Evolutionary conservation across 148 eudicot species (phyloP).

Genomic region (Beta vulgaris): DNA sequence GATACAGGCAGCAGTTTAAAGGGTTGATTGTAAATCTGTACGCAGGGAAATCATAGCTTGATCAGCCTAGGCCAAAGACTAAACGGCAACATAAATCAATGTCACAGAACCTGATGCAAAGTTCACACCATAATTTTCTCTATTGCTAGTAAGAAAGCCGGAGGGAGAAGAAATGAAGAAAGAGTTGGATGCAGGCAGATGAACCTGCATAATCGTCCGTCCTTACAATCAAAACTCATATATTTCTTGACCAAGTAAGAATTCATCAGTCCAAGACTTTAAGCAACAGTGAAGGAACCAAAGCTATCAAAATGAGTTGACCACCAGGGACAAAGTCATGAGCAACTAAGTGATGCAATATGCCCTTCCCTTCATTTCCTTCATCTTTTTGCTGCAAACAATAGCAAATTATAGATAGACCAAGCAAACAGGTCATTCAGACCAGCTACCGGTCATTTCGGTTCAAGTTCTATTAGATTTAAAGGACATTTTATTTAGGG

Average conservation of each 20-base stretch:
- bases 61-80: background rate
- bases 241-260: background rate
- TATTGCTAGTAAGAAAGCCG: too few relatives aligned
- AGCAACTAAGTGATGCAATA: too few relatives aligned
- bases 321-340: too few relatives aligned
- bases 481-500: too few relatives aligned
- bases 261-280: background rate
- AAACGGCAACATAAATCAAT: background rate
- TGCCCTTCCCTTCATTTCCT: too few relatives aligned
- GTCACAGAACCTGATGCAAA: background rate
- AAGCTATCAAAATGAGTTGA: background rate
- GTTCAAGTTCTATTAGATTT: too few relatives aligned
- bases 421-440: too few relatives aligned
- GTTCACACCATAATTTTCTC: too few relatives aligned
- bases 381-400: too few relatives aligned
- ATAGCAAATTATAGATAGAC: too few relatives aligned
- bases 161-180: background rate
- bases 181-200: background rate
- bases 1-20: constrained; percentile 69
- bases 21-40: constrained; percentile 72
- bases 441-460: too few relatives aligned
- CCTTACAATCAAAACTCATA: background rate
- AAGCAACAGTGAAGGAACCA: background rate
- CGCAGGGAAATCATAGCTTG: background rate
- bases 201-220: background rate